Conservation (phyloP, 1,284 basidiomycete genomes). For the Cerioporus squamosus region DNA sequence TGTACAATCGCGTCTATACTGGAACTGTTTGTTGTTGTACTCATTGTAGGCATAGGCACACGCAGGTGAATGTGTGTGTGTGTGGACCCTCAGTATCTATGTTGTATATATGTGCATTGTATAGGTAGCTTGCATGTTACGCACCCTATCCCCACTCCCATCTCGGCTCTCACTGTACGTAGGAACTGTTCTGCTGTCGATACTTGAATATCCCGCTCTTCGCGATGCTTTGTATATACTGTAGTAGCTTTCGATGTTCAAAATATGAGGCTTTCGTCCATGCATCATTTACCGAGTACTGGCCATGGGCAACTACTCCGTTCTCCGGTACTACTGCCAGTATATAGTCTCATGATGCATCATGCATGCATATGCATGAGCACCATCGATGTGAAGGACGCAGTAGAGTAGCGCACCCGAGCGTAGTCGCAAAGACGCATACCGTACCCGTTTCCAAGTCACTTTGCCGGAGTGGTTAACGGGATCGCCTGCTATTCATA, state of each 20-base stretch:
- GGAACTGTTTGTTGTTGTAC: constrained; percentile 6
- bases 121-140: constrained; percentile 17
- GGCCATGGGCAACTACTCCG: too few species aligned
- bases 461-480: constrained; percentile 93
- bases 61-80: background rate
- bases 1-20: background rate
- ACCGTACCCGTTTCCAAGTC: too few species aligned
- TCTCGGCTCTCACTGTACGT: background rate
- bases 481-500: constrained; percentile 82
- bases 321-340: too few species aligned
- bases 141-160: background rate
- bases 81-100: constrained; percentile 14
- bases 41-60: background rate
- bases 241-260: constrained; percentile 15
- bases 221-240: constrained; percentile 12
- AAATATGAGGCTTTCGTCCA: background rate
- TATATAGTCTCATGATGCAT: too few species aligned
- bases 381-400: too few species aligned
- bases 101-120: constrained; percentile 23
- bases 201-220: constrained; percentile 9
- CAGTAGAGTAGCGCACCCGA: too few species aligned
- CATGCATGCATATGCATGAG: too few species aligned
- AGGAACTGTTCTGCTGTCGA: constrained; percentile 12
- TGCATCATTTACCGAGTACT: too few species aligned
- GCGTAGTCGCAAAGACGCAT: too few species aligned